Evolutionary conservation across 2,329 filamentous ascomycete genomes (phyloP).

Genomic region (Beauveria sp.): DNA sequence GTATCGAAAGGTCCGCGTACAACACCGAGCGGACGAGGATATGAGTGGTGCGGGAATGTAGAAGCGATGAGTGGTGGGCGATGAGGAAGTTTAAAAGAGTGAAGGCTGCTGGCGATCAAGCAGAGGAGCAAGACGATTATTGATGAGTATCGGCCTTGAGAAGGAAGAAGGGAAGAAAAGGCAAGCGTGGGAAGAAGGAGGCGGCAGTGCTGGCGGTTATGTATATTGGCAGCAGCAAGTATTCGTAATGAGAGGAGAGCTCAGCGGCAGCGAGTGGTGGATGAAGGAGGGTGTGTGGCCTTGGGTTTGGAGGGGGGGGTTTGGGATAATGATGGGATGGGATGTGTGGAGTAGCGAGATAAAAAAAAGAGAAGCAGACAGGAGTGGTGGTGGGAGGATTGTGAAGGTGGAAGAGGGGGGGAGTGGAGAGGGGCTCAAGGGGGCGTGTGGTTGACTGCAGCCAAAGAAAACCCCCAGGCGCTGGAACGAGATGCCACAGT

Average conservation of each 20-base stretch:
- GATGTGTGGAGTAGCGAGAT: background rate
- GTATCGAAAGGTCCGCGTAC: background rate
- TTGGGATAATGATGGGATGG: background rate
- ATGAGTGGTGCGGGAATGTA: background rate
- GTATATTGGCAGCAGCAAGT: constrained; percentile 14
- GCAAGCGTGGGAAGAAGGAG: constrained; percentile 8
- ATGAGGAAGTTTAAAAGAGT: background rate
- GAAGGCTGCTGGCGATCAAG: background rate
- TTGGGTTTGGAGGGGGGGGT: background rate
- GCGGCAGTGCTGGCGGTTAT: constrained; percentile 38
- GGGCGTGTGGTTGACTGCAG: background rate
- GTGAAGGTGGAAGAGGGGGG: background rate
- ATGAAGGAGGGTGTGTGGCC: background rate
- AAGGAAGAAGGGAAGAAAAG: background rate
- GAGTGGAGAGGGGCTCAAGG: background rate
- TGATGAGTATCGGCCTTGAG: constrained; percentile 8
- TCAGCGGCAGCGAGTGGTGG: background rate
- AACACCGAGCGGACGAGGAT: background rate
- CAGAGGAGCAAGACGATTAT: background rate
- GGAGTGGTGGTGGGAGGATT: background rate
- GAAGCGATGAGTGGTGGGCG: background rate
- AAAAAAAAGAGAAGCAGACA: background rate
- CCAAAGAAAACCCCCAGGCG: background rate
- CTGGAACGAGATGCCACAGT: background rate
- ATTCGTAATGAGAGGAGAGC: background rate